These are phyloP conservation scores for Poa annua DNA, from an alignment of 176 grass and related monocot genomes.

Conservation along the genomic window DNA sequence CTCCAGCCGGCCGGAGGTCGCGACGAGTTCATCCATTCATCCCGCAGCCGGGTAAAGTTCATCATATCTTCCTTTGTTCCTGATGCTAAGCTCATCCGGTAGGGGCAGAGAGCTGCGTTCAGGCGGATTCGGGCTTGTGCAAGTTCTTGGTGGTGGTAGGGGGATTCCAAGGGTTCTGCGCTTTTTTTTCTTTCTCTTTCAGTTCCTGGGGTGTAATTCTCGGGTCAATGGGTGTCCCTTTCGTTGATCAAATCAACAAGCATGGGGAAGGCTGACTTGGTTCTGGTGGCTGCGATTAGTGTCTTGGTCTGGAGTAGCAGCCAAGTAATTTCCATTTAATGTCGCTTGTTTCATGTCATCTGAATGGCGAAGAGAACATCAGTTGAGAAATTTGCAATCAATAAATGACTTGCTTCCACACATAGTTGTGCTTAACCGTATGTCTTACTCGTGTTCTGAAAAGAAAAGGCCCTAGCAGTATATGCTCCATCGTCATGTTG, in stretches of 20 bases:
- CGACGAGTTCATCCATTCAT: not conserved
- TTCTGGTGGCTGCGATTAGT: not conserved
- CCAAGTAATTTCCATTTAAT: not conserved
- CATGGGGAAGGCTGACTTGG: not conserved
- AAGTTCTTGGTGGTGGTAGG: not conserved
- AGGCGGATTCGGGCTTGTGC: not conserved
- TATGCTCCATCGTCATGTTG: not conserved
- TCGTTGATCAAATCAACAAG: conserved; percentile 8
- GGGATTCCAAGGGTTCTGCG: not conserved
- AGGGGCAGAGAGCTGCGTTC: not conserved
- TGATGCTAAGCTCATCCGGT: not conserved
- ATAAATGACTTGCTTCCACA: not conserved
- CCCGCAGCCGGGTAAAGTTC: conserved; percentile 24
- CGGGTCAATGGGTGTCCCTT: not conserved
- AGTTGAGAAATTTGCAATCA: not conserved
- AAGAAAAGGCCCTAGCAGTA: not conserved
- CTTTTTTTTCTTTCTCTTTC: not conserved
- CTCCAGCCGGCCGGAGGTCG: conserved; percentile 12
- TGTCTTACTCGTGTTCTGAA: too few relatives aligned
- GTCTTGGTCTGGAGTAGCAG: conserved; percentile 19
- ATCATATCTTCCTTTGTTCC: not conserved
- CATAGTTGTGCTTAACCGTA: not conserved
- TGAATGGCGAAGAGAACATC: not conserved
- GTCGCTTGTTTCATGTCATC: not conserved
- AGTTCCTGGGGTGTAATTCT: not conserved